Conservation (phyloP, 228 moss, liverwort and hornwort species). For the Sphagnum fallax region DNA sequence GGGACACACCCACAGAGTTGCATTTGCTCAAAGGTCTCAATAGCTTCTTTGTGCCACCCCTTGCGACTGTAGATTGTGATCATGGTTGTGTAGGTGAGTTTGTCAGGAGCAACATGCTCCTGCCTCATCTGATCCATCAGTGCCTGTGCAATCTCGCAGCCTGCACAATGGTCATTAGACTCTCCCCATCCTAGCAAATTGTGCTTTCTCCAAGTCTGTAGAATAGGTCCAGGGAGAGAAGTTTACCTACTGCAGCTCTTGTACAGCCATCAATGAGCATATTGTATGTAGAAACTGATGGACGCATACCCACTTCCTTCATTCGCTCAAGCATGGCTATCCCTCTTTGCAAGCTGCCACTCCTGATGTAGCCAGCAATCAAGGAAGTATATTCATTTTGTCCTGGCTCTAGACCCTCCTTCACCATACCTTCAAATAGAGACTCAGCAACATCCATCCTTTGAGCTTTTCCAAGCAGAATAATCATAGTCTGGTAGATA, state of each 20-base stretch:
- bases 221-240: background rate
- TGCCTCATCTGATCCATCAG: conserved; percentile 73
- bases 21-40: conserved; percentile 69
- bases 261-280: conserved; percentile 82
- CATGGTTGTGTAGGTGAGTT: conserved; percentile 72
- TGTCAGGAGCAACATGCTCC: conserved; percentile 70
- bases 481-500: conserved; percentile 71
- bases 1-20: conserved; percentile 49
- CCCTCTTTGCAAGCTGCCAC: conserved; percentile 71
- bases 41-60: conserved; percentile 64
- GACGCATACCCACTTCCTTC: conserved; percentile 60
- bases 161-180: conserved; percentile 9
- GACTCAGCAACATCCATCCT: conserved; percentile 86
- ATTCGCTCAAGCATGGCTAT: conserved; percentile 55
- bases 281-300: conserved; percentile 70
- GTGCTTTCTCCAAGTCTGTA: no score
- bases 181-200: no score
- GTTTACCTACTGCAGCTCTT: conserved; percentile 56
- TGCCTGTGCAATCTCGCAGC: conserved; percentile 65
- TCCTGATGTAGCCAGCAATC: conserved; percentile 69
- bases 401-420: conserved; percentile 48
- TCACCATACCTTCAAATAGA: conserved; percentile 63
- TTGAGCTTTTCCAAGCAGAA: conserved; percentile 76
- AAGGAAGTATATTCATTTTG: conserved; percentile 72
- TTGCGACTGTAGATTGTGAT: conserved; percentile 84